Base-by-base conservation (phyloP, 306 rosid genomes). In the Vigna hirtella region DNA sequence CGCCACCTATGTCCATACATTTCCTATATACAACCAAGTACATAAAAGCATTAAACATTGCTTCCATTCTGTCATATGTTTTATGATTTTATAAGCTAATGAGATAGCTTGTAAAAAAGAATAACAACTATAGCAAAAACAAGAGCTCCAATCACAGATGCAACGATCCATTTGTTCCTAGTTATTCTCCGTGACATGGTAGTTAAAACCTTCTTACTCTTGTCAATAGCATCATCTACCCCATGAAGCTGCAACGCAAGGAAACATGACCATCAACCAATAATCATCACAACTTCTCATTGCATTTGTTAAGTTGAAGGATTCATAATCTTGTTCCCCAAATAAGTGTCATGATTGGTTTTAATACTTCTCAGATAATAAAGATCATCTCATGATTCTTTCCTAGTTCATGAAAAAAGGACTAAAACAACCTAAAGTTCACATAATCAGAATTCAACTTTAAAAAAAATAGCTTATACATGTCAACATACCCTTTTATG, bases 161-260 rank as follows among this genome's bases (percentile, higher is more conserved):
- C 88, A 34, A 87, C 9, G 3, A 93, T 87, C 97, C 97, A 93
- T 82, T 93, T 93, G 87, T 93, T 88, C 83, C 88, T 86, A 42
- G 92, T 83, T 74, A 93, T 90, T 85, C 93, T 93, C 73, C 89
- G 67, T 6, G 93, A 90, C 96, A 93, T 93, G 73, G 93, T 79
- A 40, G 90, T 83, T 32, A 93, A 78, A 52, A 90, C 91, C 80
- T 69, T 90, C 79, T 93, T 93, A 75, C 97, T 93, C 89, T 93
- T 93, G 90, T 93, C 97, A 18, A 93, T 93, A 83, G 93, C 96
- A 56, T 93, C 93, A 48, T 93, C 97, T 52, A 93, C 75, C 50
- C 89, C 92, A 51, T 90, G 87, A 85, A 93, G 97, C 97, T 93
- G 92, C 86, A 78, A 87, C n/a, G 38, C 61, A 81, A 8, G 69